Evolutionary conservation across 2,329 filamentous ascomycete species (phyloP).

Genomic region (Ophiostoma ulmi): DNA sequence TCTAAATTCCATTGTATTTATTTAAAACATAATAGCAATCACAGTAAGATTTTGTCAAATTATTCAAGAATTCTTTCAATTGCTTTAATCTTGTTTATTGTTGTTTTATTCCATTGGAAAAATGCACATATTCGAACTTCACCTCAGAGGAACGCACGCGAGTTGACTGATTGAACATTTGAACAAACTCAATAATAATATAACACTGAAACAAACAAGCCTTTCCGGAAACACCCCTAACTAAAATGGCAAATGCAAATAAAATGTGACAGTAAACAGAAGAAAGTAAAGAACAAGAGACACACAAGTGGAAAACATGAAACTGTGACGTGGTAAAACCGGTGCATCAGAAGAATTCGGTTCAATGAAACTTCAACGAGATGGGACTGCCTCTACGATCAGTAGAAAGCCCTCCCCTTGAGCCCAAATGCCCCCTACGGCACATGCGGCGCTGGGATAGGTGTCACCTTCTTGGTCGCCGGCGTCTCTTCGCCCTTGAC

Average conservation of each 20-base stretch:
- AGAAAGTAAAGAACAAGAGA: background rate
- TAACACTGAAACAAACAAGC: background rate
- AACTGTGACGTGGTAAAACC: background rate
- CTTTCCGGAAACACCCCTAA: constrained; percentile 8
- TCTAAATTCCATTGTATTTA: too few species aligned
- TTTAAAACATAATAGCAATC: too few species aligned
- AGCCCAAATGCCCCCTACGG: constrained; percentile 1
- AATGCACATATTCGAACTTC: too few species aligned
- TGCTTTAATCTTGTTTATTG: too few species aligned
- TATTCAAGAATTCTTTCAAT: too few species aligned
- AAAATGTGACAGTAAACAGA: background rate
- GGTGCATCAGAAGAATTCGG: background rate
- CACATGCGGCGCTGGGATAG: constrained; percentile 25
- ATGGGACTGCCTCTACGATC: background rate
- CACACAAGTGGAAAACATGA: background rate
- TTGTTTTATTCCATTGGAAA: too few species aligned
- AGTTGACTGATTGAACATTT: background rate
- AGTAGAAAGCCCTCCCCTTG: background rate
- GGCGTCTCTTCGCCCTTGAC: constrained; percentile 18
- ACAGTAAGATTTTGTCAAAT: too few species aligned
- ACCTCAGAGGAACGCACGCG: too few species aligned
- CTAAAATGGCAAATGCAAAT: constrained; percentile 1
- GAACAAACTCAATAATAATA: background rate
- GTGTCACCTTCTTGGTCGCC: constrained; percentile 26
- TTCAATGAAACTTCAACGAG: background rate